A percentile compares a stretch with the other conserved stretches of the same genome.
Conservation (phyloP, 2,329 filamentous ascomycete species). For the Trichoderma harzianum region DNA sequence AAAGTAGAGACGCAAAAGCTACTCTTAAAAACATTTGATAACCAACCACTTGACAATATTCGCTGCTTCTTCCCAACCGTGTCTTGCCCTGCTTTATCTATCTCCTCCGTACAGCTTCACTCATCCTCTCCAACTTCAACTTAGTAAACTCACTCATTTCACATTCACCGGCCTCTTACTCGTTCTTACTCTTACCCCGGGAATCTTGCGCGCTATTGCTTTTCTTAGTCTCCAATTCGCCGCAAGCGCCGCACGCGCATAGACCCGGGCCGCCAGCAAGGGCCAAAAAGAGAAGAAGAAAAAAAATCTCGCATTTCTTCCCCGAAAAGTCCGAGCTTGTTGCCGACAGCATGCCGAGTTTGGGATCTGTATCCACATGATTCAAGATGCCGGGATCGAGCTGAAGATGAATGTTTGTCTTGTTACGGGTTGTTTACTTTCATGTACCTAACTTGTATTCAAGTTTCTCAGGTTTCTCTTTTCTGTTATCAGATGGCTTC, state of each 20-base stretch:
- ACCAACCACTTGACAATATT: not conserved
- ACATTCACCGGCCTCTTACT: not conserved
- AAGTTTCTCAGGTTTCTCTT: not conserved
- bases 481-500: not conserved
- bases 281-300: not conserved
- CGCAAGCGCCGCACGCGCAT: conserved; percentile 3
- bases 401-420: not conserved
- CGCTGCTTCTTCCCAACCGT: not conserved
- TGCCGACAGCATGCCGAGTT: not conserved
- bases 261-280: not conserved
- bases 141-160: not conserved
- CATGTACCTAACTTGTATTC: not conserved
- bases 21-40: conserved; percentile 7
- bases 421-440: not conserved
- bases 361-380: not conserved
- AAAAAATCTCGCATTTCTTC: not conserved
- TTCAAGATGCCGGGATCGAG: not conserved
- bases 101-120: not conserved
- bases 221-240: not conserved
- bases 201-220: not conserved
- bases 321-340: conserved; percentile 8
- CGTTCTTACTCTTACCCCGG: not conserved
- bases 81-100: not conserved
- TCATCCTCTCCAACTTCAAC: not conserved
- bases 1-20: not conserved